Base-by-base conservation (phyloP, 805 yeast species). In the Kodamaea leandrae region DNA sequence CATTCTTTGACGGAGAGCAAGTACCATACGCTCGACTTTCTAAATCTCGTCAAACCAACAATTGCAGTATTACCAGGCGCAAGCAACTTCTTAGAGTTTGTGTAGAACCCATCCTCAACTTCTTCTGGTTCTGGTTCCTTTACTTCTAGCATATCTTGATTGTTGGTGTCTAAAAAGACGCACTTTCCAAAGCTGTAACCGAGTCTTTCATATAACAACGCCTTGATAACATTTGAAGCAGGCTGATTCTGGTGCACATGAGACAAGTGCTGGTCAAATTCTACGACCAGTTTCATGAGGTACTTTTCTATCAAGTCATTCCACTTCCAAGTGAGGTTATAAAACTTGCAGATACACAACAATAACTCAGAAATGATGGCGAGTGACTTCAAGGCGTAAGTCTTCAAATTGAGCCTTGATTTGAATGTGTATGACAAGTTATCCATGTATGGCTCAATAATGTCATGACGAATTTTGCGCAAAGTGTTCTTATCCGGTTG, bases 21-120 rank as follows among this genome's bases (percentile, higher is more conserved):
- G 49, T 75, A 73, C 87, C 96, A 89, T 20, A 90, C 69, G 0
- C 86, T 78, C 1, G 89, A 78, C 55, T 88, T 88, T 41, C 97
- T 72, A 38, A 62, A 62, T 43, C 95, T 68, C 2, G 84, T 77
- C 15, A 78, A 58, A 0, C 91, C 72, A 17, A 50, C 82, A 26
- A 74, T 56, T 0, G 70, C 64, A 4, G 67, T 63, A 38, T 71
- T 55, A 24, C 68, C 61, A 4, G 55, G 51, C 3, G 66, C 64
- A 4, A 42, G 19, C 13, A 77, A 49, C 39, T 73, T 67, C 32
- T 52, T 36, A 1, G 57, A 54, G 53, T 69, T 70, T 41, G 56
- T 49, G 51, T 67, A 64, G 25, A 46, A 41, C 13, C 61, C 69
- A 12, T 54, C 53, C 21, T 66, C 75, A 13, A 57, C 60, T n/a